Evolutionary conservation across 192 early-diverging fungal genomes (phyloP).

Genomic region (Entomortierella parvispora): DNA sequence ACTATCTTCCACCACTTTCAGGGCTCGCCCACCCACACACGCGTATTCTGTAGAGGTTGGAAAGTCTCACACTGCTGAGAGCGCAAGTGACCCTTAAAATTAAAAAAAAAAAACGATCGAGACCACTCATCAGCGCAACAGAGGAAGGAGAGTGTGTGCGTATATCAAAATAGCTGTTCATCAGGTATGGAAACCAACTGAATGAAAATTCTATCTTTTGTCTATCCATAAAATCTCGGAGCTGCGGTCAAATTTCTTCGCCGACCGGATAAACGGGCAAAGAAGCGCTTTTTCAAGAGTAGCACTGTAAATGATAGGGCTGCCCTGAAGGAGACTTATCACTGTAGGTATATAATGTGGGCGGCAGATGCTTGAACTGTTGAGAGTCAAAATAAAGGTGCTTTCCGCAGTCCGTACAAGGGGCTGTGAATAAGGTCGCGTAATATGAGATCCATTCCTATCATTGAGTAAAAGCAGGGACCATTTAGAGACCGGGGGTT

Average conservation of each 20-base stretch:
- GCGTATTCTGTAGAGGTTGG: no score
- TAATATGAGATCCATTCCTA: constrained; percentile 57
- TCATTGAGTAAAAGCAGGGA: neutral
- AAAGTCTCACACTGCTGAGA: no score
- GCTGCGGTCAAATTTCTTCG: neutral
- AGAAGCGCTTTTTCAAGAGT: neutral
- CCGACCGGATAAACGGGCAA: neutral
- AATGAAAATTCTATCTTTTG: no score
- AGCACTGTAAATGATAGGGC: constrained; percentile 38
- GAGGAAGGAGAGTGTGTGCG: no score
- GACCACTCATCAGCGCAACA: no score
- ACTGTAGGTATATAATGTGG: constrained; percentile 54
- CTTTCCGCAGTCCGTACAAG: constrained; percentile 54
- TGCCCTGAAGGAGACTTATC: constrained; percentile 1
- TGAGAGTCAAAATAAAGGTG: constrained; percentile 58
- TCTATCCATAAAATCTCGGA: no score
- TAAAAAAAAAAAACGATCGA: no score
- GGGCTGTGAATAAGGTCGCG: constrained; percentile 44
- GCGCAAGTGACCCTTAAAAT: no score
- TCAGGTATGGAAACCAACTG: no score
- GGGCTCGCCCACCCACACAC: no score
- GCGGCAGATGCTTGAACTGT: constrained; percentile 59
- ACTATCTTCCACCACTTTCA: no score
- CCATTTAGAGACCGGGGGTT: neutral
- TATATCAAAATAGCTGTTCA: no score